Evolutionary conservation across 768 basidiomycete genomes (phyloP).

Genomic region (Russula sp.): DNA sequence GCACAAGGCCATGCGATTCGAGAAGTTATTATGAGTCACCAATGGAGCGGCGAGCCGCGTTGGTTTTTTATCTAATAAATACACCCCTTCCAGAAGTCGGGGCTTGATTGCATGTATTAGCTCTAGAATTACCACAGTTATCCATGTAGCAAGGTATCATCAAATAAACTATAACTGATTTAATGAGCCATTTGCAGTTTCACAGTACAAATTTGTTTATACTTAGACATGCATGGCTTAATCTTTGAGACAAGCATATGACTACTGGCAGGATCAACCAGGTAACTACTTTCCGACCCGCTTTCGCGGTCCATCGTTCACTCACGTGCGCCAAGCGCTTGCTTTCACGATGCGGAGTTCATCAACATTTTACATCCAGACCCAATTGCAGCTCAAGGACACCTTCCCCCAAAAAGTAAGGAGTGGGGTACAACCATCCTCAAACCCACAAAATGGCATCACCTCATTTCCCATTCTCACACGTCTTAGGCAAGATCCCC

Average conservation of each 20-base stretch:
- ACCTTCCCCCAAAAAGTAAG: background rate
- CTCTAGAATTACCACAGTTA: constrained; percentile 78
- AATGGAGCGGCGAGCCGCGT: constrained; percentile 54
- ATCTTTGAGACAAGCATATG: constrained; percentile 82
- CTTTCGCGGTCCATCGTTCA: constrained; percentile 33
- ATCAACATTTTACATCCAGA: background rate
- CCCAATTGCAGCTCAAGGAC: background rate
- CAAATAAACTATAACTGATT: constrained; percentile 81
- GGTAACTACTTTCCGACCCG: constrained; percentile 59
- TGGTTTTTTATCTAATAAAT: constrained; percentile 61
- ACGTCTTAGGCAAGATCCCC: constrained; percentile 36
- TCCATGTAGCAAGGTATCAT: constrained; percentile 71
- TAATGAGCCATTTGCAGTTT: constrained; percentile 82
- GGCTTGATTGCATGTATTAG: constrained; percentile 41
- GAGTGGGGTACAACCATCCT: constrained; percentile 16
- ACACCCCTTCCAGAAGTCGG: constrained; percentile 19
- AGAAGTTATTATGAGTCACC: constrained; percentile 75
- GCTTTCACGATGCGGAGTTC: constrained; percentile 20
- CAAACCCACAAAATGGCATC: constrained; percentile 29
- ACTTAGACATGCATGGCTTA: constrained; percentile 82
- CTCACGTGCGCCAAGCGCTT: constrained; percentile 23
- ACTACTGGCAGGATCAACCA: constrained; percentile 84
- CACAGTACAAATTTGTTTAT: constrained; percentile 54
- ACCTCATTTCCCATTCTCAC: constrained; percentile 44
- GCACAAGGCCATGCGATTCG: constrained; percentile 68